Percentiles rank a stretch among this genome's conserved stretches.
Evolutionary conservation across 495 filamentous ascomycete species (phyloP).

Genomic region (Penicillium maclennaniae): DNA sequence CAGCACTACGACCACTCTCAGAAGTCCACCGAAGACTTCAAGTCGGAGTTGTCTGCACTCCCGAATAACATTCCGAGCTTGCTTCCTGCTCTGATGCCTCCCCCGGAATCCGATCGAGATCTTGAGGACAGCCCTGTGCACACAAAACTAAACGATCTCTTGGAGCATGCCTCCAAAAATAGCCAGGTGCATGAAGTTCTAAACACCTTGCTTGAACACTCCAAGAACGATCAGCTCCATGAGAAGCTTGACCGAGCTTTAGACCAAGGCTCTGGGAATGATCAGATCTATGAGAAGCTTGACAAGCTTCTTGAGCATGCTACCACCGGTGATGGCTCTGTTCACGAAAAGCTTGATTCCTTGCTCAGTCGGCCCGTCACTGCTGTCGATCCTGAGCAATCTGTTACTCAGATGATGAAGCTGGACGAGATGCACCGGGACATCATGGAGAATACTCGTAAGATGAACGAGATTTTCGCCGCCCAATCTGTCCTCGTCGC

Average conservation of each 20-base stretch:
- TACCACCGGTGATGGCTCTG: constrained; percentile 52
- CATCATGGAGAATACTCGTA: constrained; percentile 78
- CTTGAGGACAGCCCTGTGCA: constrained; percentile 59
- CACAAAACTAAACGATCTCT: constrained; percentile 79
- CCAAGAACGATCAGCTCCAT: constrained; percentile 41
- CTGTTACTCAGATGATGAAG: constrained; percentile 62
- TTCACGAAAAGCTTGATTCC: constrained; percentile 65
- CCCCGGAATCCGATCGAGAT: constrained; percentile 51
- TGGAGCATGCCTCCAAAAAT: constrained; percentile 52
- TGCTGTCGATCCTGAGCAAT: constrained; percentile 36
- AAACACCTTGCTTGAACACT: constrained; percentile 67
- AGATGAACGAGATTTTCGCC: constrained; percentile 80
- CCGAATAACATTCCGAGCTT: constrained; percentile 47
- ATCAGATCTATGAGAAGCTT: constrained; percentile 47
- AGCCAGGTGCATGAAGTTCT: constrained; percentile 72
- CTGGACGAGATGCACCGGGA: constrained; percentile 87
- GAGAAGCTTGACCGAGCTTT: constrained; percentile 56
- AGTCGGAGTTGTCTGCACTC: constrained; percentile 48
- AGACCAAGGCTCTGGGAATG: constrained; percentile 49
- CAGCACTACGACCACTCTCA: constrained; percentile 73
- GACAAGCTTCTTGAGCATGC: constrained; percentile 62
- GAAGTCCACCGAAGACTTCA: constrained; percentile 48
- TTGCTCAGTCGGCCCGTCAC: constrained; percentile 28
- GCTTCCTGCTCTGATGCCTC: constrained; percentile 43
- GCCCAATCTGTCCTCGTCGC: constrained; percentile 73